Conservation (phyloP, 2,329 filamentous ascomycete species). For the Ceratocystiopsis brevicomis region DNA sequence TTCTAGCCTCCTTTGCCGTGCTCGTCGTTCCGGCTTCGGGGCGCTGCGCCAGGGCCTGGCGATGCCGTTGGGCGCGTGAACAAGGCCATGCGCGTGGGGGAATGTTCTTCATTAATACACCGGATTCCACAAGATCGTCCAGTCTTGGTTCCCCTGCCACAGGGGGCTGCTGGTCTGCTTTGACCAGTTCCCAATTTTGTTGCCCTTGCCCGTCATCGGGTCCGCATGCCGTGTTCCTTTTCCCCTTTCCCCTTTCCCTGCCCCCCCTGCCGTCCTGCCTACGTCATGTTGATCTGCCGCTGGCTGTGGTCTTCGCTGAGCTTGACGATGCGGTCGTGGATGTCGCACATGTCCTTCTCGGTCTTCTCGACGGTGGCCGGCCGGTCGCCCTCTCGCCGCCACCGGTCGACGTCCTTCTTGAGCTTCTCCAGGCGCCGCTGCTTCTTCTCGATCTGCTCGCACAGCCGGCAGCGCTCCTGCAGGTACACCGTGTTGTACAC, state of each 20-base stretch:
- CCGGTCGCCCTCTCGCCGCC: conserved; percentile 58
- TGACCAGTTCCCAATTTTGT: too few relatives aligned
- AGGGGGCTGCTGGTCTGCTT: too few relatives aligned
- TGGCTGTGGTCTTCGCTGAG: conserved; percentile 23
- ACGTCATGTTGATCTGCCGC: conserved; percentile 22
- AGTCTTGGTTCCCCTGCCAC: too few relatives aligned
- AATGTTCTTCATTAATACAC: too few relatives aligned
- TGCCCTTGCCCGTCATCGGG: too few relatives aligned
- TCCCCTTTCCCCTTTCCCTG: too few relatives aligned
- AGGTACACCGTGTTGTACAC: conserved; percentile 55
- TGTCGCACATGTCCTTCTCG: conserved; percentile 46
- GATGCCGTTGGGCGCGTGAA: too few relatives aligned
- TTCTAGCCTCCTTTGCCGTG: conserved; percentile 9
- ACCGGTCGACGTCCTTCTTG: conserved; percentile 53
- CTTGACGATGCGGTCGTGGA: conserved; percentile 38
- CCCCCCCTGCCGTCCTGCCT: conserved; percentile 1
- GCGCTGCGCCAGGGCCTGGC: too few relatives aligned
- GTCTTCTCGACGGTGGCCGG: conserved; percentile 55
- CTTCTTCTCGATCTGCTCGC: conserved; percentile 80
- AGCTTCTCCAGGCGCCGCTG: conserved; percentile 56
- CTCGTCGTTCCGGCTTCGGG: conserved; percentile 8
- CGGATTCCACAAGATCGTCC: too few relatives aligned
- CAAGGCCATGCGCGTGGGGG: too few relatives aligned
- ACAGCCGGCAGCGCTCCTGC: conserved; percentile 56
- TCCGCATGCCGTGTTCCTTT: too few relatives aligned